phyloP scores from a whole-genome alignment of 2,329 filamentous ascomycete genomes.

The Phialophora macrospora region DNA sequence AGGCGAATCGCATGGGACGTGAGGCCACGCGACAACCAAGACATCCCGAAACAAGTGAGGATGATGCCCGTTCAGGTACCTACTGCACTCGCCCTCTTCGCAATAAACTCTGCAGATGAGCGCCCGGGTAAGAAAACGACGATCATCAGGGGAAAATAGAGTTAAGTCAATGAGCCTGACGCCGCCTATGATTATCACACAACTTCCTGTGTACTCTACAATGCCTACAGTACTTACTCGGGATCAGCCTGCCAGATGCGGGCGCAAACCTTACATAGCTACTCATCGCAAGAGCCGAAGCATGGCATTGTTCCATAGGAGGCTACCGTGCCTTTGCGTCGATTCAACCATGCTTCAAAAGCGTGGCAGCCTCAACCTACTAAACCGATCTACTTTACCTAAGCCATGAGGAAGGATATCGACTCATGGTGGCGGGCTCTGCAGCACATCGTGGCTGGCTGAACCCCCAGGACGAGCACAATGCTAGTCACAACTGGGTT shows the following conservation, averaged over 20 bases:
- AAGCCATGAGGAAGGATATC: constrained; percentile 3
- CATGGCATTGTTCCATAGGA: background rate
- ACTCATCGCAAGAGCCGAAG: background rate
- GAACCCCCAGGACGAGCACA: constrained; percentile 23
- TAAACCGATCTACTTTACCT: constrained; percentile 26
- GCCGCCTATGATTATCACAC: background rate
- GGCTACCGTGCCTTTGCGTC: background rate
- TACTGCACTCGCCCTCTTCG: background rate
- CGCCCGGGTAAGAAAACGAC: background rate
- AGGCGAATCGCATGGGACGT: constrained; percentile 27
- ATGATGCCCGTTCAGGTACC: background rate
- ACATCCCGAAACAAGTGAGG: background rate
- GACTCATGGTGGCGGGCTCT: constrained; percentile 20
- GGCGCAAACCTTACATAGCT: background rate
- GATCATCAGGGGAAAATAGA: constrained; percentile 4
- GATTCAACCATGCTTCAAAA: constrained; percentile 5
- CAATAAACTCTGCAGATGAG: background rate
- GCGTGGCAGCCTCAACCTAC: constrained; percentile 22
- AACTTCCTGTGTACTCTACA: background rate
- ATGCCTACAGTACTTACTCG: too few species aligned
- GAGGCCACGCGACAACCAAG: constrained; percentile 17
- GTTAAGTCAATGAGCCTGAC: background rate
- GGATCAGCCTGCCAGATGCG: background rate
- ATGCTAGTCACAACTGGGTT: constrained; percentile 9
- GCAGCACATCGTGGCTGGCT: constrained; percentile 28